Base-by-base conservation (phyloP, 1,284 basidiomycete species). In the Cryptococcus sp. region DNA sequence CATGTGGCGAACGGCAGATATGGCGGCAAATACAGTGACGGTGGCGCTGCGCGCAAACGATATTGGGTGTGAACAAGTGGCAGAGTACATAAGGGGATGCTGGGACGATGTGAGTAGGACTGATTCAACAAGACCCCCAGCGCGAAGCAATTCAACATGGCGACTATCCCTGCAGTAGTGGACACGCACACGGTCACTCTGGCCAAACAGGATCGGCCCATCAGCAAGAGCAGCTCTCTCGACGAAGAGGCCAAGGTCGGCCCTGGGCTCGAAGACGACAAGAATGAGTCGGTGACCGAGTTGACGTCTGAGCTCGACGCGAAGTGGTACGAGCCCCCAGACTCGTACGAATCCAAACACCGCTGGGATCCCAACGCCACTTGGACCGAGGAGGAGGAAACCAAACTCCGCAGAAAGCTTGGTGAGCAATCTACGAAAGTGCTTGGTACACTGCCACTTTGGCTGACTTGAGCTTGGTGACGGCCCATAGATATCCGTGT, bases 311-410 rank as follows among this genome's bases (percentile, higher is more conserved):
- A 47, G 3, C 22, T 59, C 23, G 50, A 59, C 35, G 38, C 52
- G 17, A 59, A 59, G 40, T 68, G 52, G 42, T 72, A 71, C 41
- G 67, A 65, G 49, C 76, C 77, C 0, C 68, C 71, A 19, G 67
- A 71, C 51, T 41, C 50, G 3, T 79, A 70, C 54, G 77, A 78
- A 62, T 70, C 66, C 41, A 71, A 69, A 52, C 70, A 76, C 48
- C 64, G 71, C 17, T 80, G 76, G 65, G 79, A 80, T 63, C 73
- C 75, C 0, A 51, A 53, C 1, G 71, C 74, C 3, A 69, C 67
- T 0, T 80, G 79, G 79, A 80, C 78, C 0, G 47, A 64, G 6
- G 67, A 74, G 25, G 78, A 80, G 55, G 69, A 80, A 61, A 62
- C 45, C 5, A 66, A 61, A 17, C 58, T 78, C 4, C 46, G 58